Percentiles rank a stretch among this genome's conserved stretches.
These are phyloP conservation scores for Setaria viridis DNA, from an alignment of 202 grass and related monocot species.

Conservation along the genomic window DNA sequence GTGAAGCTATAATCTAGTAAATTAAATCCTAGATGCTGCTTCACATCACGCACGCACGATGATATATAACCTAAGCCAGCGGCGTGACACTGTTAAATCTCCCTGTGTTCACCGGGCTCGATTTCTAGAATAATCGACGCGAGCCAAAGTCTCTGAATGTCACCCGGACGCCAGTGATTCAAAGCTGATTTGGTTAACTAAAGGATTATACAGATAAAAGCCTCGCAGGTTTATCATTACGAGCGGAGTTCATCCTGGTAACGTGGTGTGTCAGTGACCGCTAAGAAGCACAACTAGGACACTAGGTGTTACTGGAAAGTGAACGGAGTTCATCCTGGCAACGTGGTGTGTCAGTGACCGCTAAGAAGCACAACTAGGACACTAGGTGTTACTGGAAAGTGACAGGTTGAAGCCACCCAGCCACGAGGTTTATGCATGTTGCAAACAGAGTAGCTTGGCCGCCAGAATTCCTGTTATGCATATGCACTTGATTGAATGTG, in stretches of 20 bases:
- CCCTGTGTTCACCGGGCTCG: background rate
- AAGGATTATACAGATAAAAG: background rate
- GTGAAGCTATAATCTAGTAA: background rate
- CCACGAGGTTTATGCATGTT: background rate
- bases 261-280: background rate
- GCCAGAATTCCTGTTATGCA: background rate
- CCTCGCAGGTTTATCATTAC: background rate
- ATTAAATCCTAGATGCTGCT: no score
- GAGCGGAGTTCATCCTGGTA: background rate
- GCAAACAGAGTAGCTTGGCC: background rate
- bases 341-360: background rate
- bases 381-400: background rate
- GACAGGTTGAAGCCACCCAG: background rate
- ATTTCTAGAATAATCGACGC: background rate
- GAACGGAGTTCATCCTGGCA: background rate
- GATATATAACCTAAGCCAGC: no score
- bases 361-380: no score
- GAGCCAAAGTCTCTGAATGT: background rate
- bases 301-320: background rate
- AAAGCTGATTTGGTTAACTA: background rate
- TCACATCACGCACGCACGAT: no score
- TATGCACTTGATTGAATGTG: background rate
- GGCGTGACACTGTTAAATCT: no score
- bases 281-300: no score
- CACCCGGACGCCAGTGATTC: background rate